Conservation (phyloP, 2,329 filamentous ascomycete species). For the Laburnicola sp. region DNA sequence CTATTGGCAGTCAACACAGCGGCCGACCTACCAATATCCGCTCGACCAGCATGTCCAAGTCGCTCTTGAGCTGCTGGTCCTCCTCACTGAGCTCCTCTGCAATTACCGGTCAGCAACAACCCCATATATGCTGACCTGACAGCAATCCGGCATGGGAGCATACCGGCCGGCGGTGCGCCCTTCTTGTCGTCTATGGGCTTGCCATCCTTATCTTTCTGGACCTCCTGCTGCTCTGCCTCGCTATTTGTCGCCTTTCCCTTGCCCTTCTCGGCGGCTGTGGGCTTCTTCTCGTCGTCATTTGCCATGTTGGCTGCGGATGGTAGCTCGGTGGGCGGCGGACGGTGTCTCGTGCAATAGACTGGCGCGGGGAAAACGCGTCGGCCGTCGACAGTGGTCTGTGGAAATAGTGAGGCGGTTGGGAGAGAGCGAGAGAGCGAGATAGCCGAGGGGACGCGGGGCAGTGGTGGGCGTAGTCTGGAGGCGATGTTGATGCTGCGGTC, state of each 20-base stretch:
- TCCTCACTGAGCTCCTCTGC: slow-evolving; percentile 94
- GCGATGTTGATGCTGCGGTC: slow-evolving; percentile 33
- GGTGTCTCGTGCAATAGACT: slow-evolving; percentile 19
- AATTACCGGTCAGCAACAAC: slow-evolving; percentile 41
- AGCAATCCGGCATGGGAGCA: slow-evolving; percentile 25
- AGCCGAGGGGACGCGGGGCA: slow-evolving; percentile 15
- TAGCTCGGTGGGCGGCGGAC: slow-evolving; percentile 43
- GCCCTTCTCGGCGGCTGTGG: slow-evolving; percentile 86
- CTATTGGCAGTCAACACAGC: slow-evolving; percentile 12
- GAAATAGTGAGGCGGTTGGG: slow-evolving; percentile 13
- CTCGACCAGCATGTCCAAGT: slow-evolving; percentile 97
- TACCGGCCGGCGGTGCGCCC: slow-evolving; percentile 66
- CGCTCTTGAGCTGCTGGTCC: slow-evolving; percentile 96
- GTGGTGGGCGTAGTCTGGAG: slow-evolving; percentile 21
- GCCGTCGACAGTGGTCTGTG: neutral
- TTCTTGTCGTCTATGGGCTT: slow-evolving; percentile 76
- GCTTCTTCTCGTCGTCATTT: slow-evolving; percentile 84
- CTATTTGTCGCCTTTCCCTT: slow-evolving; percentile 87
- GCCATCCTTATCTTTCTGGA: slow-evolving; percentile 68
- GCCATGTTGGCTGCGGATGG: slow-evolving; percentile 67
- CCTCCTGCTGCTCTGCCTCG: slow-evolving; percentile 61
- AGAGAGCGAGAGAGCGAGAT: slow-evolving; percentile 17
- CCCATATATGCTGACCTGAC: slow-evolving; percentile 5
- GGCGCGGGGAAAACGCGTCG: slow-evolving; percentile 12
- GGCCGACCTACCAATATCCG: slow-evolving; percentile 71